Percentiles rank a stretch among this genome's conserved stretches.
Conservation (phyloP, 2,329 filamentous ascomycete genomes). For the Tolypocladium pustulatum region DNA sequence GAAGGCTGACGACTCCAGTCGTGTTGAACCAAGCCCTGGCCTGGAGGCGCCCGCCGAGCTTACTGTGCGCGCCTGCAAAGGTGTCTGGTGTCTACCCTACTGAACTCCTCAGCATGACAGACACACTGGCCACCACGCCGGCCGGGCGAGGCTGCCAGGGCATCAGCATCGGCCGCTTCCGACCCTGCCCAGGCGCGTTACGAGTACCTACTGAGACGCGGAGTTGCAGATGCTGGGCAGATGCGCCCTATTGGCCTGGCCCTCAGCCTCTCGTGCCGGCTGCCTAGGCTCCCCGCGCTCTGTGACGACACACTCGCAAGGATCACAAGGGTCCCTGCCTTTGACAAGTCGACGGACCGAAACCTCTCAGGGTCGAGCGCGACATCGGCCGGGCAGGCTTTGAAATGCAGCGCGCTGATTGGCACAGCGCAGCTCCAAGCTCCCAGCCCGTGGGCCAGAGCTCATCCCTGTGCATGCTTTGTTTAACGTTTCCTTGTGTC, state of each 20-base stretch:
- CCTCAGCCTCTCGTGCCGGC: not conserved
- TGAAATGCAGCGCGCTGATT: conserved; percentile 20
- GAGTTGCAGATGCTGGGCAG: not conserved
- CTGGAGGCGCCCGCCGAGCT: not conserved
- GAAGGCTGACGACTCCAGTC: not conserved
- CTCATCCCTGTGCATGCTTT: not conserved
- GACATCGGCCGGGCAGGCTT: conserved; percentile 20
- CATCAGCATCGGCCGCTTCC: not conserved
- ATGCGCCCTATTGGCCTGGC: not conserved
- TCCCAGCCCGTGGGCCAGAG: not conserved
- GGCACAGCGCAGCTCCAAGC: conserved; percentile 7
- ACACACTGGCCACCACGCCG: not conserved
- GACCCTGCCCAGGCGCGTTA: too few relatives aligned
- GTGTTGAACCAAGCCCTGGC: not conserved
- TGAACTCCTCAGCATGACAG: not conserved
- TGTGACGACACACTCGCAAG: conserved; percentile 4
- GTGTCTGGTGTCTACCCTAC: not conserved
- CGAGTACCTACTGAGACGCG: too few relatives aligned
- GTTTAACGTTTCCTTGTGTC: conserved; percentile 2
- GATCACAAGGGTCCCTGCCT: conserved; percentile 7
- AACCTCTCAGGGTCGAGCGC: conserved; percentile 12
- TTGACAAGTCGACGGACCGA: not conserved
- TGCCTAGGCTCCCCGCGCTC: not conserved
- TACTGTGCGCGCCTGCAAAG: not conserved
- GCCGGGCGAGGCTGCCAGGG: not conserved